Evolutionary conservation across 768 basidiomycete genomes (phyloP).

Genomic region (Mycena galopus): DNA sequence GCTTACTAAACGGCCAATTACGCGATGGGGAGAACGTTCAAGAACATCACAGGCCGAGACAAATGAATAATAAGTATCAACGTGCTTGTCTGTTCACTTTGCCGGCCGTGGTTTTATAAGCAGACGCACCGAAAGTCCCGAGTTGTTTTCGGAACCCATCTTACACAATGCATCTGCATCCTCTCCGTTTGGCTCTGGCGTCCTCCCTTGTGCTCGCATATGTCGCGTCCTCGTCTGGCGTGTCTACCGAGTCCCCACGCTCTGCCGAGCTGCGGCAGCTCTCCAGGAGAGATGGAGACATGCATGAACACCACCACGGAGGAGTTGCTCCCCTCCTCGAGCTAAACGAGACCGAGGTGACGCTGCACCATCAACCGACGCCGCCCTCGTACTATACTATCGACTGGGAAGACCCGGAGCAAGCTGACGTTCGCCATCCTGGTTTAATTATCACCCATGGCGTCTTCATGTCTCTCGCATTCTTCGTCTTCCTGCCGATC

Average conservation of each 20-base stretch:
- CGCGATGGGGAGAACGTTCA: conserved; percentile 26
- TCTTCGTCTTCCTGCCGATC: conserved; percentile 85
- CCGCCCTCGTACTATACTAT: conserved; percentile 88
- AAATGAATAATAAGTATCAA: background rate
- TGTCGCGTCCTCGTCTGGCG: background rate
- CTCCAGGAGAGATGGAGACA: conserved; percentile 37
- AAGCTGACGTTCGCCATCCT: conserved; percentile 64
- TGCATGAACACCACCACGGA: conserved; percentile 64
- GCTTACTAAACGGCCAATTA: conserved; percentile 28
- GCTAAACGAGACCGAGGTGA: conserved; percentile 84
- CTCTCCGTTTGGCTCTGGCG: conserved; percentile 28
- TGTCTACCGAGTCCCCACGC: background rate
- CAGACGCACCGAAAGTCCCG: background rate
- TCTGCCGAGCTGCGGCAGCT: conserved; percentile 16
- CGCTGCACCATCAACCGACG: conserved; percentile 73
- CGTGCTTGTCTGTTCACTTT: conserved; percentile 1
- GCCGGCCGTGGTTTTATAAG: conserved; percentile 27
- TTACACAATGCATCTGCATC: conserved; percentile 34
- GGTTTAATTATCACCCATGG: conserved; percentile 81
- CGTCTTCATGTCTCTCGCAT: conserved; percentile 81
- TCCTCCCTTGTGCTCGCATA: conserved; percentile 9
- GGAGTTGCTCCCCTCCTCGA: conserved; percentile 65
- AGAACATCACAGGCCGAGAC: conserved; percentile 29
- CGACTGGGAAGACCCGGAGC: conserved; percentile 72
- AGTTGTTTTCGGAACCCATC: conserved; percentile 1